A percentile compares a stretch with the other conserved stretches of the same genome.
Conservation (phyloP, 768 basidiomycete species). For the Kwoniella mangroviensis region DNA sequence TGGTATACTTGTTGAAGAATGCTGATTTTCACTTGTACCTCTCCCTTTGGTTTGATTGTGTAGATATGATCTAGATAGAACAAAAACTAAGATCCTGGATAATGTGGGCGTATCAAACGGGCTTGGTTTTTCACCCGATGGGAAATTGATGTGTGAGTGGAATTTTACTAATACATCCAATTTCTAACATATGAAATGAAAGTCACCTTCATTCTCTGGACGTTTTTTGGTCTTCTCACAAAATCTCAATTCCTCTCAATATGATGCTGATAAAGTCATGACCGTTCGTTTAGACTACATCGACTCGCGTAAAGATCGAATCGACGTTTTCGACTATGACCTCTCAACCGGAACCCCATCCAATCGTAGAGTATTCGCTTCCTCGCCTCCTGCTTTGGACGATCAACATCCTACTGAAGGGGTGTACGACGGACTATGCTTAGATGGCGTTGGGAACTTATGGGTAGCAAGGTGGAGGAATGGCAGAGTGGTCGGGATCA, state of each 20-base stretch:
- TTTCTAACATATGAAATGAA: no score
- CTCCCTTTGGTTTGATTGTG: no score
- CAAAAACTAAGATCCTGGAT: constrained; percentile 33
- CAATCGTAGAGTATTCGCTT: constrained; percentile 35
- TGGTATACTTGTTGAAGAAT: no score
- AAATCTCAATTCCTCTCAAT: no score
- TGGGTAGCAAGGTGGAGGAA: constrained; percentile 55
- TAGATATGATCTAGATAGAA: constrained; percentile 51
- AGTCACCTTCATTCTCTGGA: no score
- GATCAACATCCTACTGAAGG: constrained; percentile 28
- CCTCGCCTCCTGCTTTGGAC: constrained; percentile 27
- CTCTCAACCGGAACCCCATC: constrained; percentile 35
- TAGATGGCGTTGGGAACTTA: constrained; percentile 50
- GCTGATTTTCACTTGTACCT: no score
- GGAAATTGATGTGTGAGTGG: constrained; percentile 52
- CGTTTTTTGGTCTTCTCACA: no score
- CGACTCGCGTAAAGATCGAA: constrained; percentile 43
- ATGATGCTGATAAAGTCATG: no score
- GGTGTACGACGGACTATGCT: constrained; percentile 50
- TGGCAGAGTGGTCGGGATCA: constrained; percentile 45
- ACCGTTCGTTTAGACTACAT: constrained; percentile 44
- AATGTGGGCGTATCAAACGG: constrained; percentile 51
- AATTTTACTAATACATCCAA: background rate
- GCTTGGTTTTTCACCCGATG: constrained; percentile 50
- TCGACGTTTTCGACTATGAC: constrained; percentile 44